A percentile compares a stretch with the other conserved stretches of the same genome.
phyloP scores from a whole-genome alignment of 768 basidiomycete species.

The Tulasnella sp. region DNA sequence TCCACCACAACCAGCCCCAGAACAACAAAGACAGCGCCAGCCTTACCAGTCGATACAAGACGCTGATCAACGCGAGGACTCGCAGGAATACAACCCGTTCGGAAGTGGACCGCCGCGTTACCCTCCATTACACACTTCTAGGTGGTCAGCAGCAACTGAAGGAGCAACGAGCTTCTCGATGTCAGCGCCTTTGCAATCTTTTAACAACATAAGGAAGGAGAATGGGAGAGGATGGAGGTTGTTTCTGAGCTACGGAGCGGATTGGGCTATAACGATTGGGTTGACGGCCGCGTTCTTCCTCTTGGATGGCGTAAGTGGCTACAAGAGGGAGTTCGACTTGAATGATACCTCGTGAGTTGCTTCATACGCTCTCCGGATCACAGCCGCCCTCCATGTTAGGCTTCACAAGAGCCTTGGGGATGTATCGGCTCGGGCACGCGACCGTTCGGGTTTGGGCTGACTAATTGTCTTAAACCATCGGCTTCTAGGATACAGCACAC shows the following conservation, averaged over 20 bases:
- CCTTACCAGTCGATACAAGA: neutral
- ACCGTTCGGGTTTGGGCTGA: neutral
- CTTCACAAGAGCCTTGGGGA: neutral
- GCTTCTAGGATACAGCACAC: constrained; percentile 10
- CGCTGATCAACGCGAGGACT: neutral
- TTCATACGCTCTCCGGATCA: neutral
- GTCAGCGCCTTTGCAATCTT: neutral
- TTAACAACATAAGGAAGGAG: neutral
- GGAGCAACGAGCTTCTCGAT: neutral
- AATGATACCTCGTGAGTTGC: constrained; percentile 58
- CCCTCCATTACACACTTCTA: neutral
- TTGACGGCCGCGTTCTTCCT: constrained; percentile 37
- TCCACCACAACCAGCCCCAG: neutral
- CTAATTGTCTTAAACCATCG: neutral
- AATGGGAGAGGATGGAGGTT: neutral
- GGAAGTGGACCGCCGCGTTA: neutral
- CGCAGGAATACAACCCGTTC: neutral
- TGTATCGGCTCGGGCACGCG: neutral
- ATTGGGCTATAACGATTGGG: constrained; percentile 2
- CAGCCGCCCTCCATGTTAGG: neutral
- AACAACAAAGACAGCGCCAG: neutral
- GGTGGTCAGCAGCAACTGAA: neutral
- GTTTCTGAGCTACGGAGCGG: neutral
- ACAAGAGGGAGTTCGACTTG: constrained; percentile 66
- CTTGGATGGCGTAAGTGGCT: constrained; percentile 55